Evolutionary conservation across 306 rosid species (phyloP).

Genomic region (Ormosia emarginata): DNA sequence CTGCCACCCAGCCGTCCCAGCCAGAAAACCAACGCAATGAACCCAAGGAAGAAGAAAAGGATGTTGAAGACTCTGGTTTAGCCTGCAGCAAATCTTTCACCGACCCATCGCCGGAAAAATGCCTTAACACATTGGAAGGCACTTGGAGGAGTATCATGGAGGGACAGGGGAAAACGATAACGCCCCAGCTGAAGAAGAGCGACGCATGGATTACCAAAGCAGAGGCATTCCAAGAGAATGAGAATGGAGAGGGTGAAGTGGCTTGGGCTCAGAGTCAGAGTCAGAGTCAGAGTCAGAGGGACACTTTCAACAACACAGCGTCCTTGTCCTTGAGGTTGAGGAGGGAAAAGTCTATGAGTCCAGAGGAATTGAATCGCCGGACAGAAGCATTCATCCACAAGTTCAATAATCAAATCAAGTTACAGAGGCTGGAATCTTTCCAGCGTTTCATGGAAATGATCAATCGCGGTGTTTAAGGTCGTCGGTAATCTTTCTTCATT

Average conservation of each 20-base stretch:
- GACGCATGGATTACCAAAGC: conserved; percentile 46
- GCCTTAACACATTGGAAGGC: conserved; percentile 39
- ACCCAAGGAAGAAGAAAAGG: conserved; percentile 20
- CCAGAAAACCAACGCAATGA: conserved; percentile 18
- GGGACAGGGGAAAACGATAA: conserved; percentile 27
- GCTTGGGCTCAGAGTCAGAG: conserved; percentile 61
- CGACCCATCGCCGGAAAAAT: conserved; percentile 26
- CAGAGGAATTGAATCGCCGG: conserved; percentile 59
- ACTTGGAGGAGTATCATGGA: conserved; percentile 46
- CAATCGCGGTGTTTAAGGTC: conserved; percentile 32
- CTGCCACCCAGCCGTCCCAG: neutral
- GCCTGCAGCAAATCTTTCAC: neutral
- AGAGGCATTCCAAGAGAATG: conserved; percentile 21
- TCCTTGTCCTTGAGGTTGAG: no score
- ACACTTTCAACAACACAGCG: conserved; percentile 61
- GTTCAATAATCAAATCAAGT: conserved; percentile 53
- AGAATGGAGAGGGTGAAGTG: conserved; percentile 13
- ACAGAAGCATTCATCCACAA: conserved; percentile 68
- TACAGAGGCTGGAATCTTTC: conserved; percentile 79
- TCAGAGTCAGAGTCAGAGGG: conserved; percentile 63
- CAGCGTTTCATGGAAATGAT: conserved; percentile 57
- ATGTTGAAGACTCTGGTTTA: conserved; percentile 7
- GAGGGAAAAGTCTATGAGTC: conserved; percentile 68
- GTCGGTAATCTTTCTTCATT: conserved; percentile 28
- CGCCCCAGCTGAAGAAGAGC: conserved; percentile 40